Conservation (phyloP, 768 basidiomycete genomes). For the Pisolithus orientalis region DNA sequence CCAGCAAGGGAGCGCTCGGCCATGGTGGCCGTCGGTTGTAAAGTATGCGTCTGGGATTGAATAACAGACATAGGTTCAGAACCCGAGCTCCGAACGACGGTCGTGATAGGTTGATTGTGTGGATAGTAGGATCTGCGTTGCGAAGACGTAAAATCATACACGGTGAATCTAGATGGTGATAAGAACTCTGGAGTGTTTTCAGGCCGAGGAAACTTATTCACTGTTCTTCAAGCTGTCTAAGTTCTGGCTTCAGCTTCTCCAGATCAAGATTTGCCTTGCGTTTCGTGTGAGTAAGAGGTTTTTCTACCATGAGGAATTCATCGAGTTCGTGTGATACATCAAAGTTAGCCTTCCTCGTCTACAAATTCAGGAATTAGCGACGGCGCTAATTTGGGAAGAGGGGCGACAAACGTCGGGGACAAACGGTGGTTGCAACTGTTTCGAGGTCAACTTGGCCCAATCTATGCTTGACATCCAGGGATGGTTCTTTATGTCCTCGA, state of each 20-base stretch:
- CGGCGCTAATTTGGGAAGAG: not conserved
- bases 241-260: constrained; percentile 86
- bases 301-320: constrained; percentile 95
- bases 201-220: constrained; percentile 29
- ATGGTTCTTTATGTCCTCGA: constrained; percentile 74
- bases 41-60: constrained; percentile 34
- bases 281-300: constrained; percentile 92
- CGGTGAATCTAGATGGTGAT: constrained; percentile 61
- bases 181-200: constrained; percentile 2
- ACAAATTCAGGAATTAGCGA: constrained; percentile 3
- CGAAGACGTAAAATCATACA: constrained; percentile 77
- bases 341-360: constrained; percentile 98
- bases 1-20: constrained; percentile 37
- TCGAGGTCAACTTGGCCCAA: constrained; percentile 73
- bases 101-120: constrained; percentile 59
- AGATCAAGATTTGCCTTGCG: constrained; percentile 83
- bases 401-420: constrained; percentile 77
- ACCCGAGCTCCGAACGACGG: constrained; percentile 23
- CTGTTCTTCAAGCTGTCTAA: constrained; percentile 92
- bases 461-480: constrained; percentile 82
- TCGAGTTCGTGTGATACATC: constrained; percentile 96
- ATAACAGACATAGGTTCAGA: constrained; percentile 23
- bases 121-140: constrained; percentile 83
- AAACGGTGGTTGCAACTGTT: constrained; percentile 72
- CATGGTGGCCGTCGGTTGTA: constrained; percentile 39